Evolutionary conservation across 106 monocot genomes (phyloP).

Genomic region (Hemerocallis citrina): DNA sequence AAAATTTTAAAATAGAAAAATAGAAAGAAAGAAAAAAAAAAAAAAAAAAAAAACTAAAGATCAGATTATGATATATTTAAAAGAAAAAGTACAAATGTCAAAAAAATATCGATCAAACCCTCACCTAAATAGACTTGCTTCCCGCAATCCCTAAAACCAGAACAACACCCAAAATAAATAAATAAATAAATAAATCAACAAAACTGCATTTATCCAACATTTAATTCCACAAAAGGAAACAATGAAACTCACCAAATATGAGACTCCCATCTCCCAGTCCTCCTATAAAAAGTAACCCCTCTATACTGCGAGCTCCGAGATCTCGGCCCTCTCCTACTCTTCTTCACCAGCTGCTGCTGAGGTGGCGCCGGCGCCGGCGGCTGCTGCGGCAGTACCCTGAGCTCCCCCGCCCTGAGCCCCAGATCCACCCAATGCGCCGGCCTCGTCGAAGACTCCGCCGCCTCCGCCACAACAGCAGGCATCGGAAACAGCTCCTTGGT

Average conservation of each 20-base stretch:
- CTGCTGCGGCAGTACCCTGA: not conserved
- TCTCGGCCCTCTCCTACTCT: conserved; percentile 57
- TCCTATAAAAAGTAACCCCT: conserved; percentile 57
- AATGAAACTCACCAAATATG: conserved; percentile 54
- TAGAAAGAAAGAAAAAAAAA: no score
- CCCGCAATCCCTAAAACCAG: conserved; percentile 65
- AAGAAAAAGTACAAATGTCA: not conserved
- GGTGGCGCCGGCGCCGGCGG: conserved; percentile 8
- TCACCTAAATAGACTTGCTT: conserved; percentile 57
- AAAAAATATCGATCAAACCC: not conserved
- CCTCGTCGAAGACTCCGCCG: not conserved
- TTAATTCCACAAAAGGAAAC: no score
- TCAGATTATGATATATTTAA: no score
- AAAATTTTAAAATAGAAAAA: no score
- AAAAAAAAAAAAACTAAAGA: no score
- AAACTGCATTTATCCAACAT: no score
- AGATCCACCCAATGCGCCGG: conserved; percentile 39
- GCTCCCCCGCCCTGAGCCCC: conserved; percentile 17
- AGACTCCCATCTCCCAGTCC: conserved; percentile 71
- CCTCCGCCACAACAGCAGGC: no score
- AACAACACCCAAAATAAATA: not conserved
- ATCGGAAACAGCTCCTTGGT: not conserved
- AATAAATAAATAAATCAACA: not conserved
- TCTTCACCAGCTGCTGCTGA: conserved; percentile 45
- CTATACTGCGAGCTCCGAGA: conserved; percentile 63